Evolutionary conservation across 768 basidiomycete species (phyloP), one percentile per base, ranked within the genome.

Genomic region (Leccinum ochraceum): DNA sequence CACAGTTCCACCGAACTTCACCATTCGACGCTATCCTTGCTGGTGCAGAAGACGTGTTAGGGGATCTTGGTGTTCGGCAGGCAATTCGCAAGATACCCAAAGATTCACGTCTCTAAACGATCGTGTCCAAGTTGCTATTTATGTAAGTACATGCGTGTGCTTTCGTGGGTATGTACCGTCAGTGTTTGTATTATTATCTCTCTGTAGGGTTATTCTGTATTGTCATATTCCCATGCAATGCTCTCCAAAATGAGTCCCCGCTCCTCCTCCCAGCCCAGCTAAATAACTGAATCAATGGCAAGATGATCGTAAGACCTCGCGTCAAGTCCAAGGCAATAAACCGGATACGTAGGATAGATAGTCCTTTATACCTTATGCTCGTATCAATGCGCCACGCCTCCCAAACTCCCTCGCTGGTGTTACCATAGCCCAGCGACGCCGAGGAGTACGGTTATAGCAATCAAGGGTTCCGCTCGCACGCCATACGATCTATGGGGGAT

Each of bases 1-100:
- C 7, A 50, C 59, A 92, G 90, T 93, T 87, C 67, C 90, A 92
- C 69, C 85, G 90, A 59, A 92, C 90, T 3, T 89, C 90, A 13
- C 86, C 88, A 4, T 94, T 90, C 72, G 92, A 94, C 67, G 86
- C 91, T 3, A 91, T 93, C 68, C 83, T 93, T 28, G 92, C 89
- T 30, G 92, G 92, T 13, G 84, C 86, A 13, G 88, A 90, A 69
- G 87, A 91, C 61, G 88, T 90, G 1, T 63, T 90, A 50, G 87
- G 85, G 3, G 89, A 90, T 64, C 76, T 90, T 32, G 89, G 89
- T 26, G 89, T 90, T 49, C 79, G 89, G 4, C 88, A 89, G 65
- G 89, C 86, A 1, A 77, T 89, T 64, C 88, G 81, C 72, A 87
- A 83, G 73, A 86, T 90, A 79, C 89, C 88, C 2, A 77, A 77